phyloP scores from a whole-genome alignment of 176 grass and related monocot species.

The Eremochloa ophiuroides region DNA sequence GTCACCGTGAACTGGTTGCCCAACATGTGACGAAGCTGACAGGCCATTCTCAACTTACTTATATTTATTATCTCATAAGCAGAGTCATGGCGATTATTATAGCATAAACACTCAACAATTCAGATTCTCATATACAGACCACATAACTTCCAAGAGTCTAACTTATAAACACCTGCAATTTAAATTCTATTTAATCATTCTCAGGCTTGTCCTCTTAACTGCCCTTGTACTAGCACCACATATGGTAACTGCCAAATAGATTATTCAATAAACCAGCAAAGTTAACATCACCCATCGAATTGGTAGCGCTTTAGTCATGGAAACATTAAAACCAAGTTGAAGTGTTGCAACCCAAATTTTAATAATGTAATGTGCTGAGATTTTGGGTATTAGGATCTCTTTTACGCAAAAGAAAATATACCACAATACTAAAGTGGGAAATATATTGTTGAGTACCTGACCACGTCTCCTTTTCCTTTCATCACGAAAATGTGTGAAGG shows the following conservation, averaged over 20 bases:
- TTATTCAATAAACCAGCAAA: neutral
- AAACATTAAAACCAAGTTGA: neutral
- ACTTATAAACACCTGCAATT: neutral
- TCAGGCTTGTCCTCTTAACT: neutral
- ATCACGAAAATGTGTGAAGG: conserved; percentile 97
- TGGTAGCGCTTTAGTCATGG: neutral
- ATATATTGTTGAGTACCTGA: conserved; percentile 46
- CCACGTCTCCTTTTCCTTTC: conserved; percentile 87
- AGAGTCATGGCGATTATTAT: neutral
- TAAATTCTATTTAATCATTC: conserved; percentile 5
- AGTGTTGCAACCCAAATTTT: neutral
- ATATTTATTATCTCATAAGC: neutral
- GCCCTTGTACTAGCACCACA: neutral
- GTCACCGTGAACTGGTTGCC: neutral
- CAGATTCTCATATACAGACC: neutral
- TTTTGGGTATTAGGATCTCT: neutral
- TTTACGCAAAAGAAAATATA: neutral
- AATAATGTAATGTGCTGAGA: neutral
- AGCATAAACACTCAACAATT: neutral
- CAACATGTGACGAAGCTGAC: neutral
- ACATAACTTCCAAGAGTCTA: no score
- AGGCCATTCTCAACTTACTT: neutral
- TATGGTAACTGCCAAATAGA: neutral
- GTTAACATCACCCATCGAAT: neutral
- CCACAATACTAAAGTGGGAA: neutral